Conservation (phyloP, 208 protist genomes). For the Blastocrithidia nonstop region DNA sequence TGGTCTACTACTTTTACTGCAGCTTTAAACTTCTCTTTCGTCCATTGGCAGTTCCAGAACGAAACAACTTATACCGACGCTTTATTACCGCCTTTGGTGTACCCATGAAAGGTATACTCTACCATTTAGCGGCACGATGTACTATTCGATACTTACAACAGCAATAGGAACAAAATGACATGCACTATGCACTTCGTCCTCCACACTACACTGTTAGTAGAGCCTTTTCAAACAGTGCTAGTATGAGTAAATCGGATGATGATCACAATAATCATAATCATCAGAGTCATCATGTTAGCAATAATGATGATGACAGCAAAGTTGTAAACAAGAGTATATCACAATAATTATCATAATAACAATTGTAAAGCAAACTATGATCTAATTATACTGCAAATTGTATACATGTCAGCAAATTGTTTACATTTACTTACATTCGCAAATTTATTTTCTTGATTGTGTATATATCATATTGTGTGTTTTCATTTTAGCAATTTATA, state of each 20-base stretch:
- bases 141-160: slow-evolving; percentile 53
- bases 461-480: neutral
- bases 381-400: neutral
- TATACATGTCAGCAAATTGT: neutral
- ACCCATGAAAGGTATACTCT: slow-evolving; percentile 37
- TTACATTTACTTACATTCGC: neutral
- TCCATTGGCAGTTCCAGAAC: slow-evolving; percentile 45
- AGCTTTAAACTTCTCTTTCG: slow-evolving; percentile 55
- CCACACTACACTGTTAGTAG: no score
- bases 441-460: slow-evolving; percentile 3
- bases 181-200: no score
- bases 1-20: slow-evolving; percentile 69
- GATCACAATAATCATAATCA: neutral
- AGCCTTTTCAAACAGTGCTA: neutral
- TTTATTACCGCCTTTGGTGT: slow-evolving; percentile 47
- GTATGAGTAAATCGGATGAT: neutral
- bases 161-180: no score
- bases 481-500: slow-evolving; percentile 1
- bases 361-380: neutral
- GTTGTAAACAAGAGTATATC: neutral
- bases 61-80: slow-evolving; percentile 54
- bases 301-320: no score
- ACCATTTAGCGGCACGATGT: slow-evolving; percentile 61
- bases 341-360: neutral
- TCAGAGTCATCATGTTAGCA: no score